Evolutionary conservation across 768 basidiomycete species (phyloP), one percentile per base, ranked within the genome.

Genomic region (Russula earlei): DNA sequence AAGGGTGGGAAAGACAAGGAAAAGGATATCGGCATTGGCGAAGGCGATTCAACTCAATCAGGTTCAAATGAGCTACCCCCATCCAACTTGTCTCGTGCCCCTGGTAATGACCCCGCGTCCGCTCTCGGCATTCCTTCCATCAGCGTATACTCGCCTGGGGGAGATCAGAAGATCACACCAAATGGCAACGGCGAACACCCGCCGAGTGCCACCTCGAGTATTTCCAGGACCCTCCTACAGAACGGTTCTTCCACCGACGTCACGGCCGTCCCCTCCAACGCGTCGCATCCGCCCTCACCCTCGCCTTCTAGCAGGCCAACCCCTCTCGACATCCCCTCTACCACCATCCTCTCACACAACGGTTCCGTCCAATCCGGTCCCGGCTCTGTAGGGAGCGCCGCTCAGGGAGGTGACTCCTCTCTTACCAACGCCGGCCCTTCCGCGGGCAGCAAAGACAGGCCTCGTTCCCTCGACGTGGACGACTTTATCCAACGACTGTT

Each of bases 401-500:
- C 74, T 59, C 68, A 69, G 0, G 62, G 69, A 40, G 69, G 65
- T 17, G 74, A 77, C 36, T 55, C 77, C 5, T 55, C 77, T 4
- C 51, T 68, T 25, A 62, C 66, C 58, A 58, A 69, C 55, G 40
- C 66, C n/a, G n/a, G n/a, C n/a, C n/a, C n/a, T 12, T 66, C 67
- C 44, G 11, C 40, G 17, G 75, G 68, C 49, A 66, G 72, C 61
- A 84, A 81, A 69, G 80, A 79, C 52, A 84, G 77, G 70, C 73
- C 75, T 56, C 83, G 78, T 67, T 82, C 80, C 44, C 76, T 97
- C 64, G 96, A 99, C 70, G 83, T 98, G 55, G 95, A 98, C 71
- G 94, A 97, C 70, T 96, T 98, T 89, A 98, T 99, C 66, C 85
- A 88, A 67, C 84, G 95, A 49, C 79, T 99, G 44, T 77, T 99